phyloP scores from a whole-genome alignment of 2,329 filamentous ascomycete genomes.

The Passalora sequoiae region DNA sequence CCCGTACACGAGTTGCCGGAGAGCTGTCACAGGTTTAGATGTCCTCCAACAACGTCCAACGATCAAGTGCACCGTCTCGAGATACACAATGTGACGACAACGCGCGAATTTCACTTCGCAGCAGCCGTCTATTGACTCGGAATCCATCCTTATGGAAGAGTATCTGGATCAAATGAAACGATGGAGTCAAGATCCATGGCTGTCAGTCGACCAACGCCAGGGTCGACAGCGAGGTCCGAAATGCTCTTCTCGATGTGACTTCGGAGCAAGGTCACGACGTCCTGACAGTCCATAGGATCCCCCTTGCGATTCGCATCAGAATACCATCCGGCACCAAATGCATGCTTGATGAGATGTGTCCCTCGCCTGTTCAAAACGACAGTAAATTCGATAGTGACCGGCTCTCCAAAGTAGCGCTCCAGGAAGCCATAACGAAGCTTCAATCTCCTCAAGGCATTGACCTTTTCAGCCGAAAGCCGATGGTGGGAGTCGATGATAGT shows the following conservation, averaged over 20 bases:
- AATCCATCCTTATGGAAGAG: not conserved
- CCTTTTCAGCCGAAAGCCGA: not conserved
- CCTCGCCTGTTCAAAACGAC: constrained; percentile 1
- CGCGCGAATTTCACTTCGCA: no score
- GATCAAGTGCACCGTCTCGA: no score
- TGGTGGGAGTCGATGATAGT: no score
- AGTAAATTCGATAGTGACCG: constrained; percentile 4
- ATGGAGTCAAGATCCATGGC: not conserved
- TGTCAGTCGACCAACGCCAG: not conserved
- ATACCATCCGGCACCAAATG: constrained; percentile 4
- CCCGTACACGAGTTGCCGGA: no score
- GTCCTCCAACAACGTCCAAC: no score
- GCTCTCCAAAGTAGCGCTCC: constrained; percentile 11
- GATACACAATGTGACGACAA: no score
- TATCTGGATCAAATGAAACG: not conserved
- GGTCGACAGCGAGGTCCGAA: not conserved
- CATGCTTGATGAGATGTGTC: not conserved
- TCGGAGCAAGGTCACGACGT: not conserved
- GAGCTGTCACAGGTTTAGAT: no score
- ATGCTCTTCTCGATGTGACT: constrained; percentile 1
- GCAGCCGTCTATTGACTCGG: no score
- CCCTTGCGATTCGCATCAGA: constrained; percentile 5
- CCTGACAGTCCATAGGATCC: constrained; percentile 10
- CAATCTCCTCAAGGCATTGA: not conserved
- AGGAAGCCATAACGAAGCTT: constrained; percentile 5